Evolutionary conservation across 345 rosid genomes (phyloP), one percentile per base, ranked within the genome.

Genomic region (Cardiospermum halicacabum): DNA sequence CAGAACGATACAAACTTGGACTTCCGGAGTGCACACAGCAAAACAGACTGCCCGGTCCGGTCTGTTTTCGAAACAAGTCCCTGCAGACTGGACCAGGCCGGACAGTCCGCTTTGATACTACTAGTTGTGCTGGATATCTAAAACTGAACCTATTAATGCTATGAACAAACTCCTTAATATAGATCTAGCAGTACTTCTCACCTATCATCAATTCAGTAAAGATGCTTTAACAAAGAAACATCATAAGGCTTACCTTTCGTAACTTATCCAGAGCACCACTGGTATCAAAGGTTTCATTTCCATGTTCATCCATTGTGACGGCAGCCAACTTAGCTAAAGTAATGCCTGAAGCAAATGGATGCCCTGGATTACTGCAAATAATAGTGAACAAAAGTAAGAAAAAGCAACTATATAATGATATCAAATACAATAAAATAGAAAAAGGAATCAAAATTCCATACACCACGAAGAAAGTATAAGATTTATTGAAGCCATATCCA

Each of bases 251-350:
- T 47, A 94, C 99, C 96, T 94, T 94, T 72, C 89, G 89, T 75
- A 94, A 71, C 76, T 77, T 87, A 80, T 94, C 97, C 78, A 89
- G 69, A 69, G 99, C 99, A 62, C 99, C 97, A 81, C 99, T 94
- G 30, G 96, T 72, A 80, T 94, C 99, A 75, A 94, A 94, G 47
- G 96, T 94, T 83, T 94, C 99, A 70, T 91, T 91, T 69, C 88
- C 99, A 69, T 84, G 88, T 66, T 91, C 99, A 80, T 94, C 99
- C 85, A 81, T 85, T 48, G 99, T 94, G 62, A 94, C 97, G 72
- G 99, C 99, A 59, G 99, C 99, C 56, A 94, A 91, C 79, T 86
- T 94, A 58, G 97, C 99, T 67, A 94, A 76, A 57, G 99, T 87
- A 82, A 89, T 77, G 59, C 99, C 99, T 69, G 89, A 81, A 64